These are phyloP conservation scores for Penicillium verhagenii DNA, from an alignment of 495 filamentous ascomycete genomes.

Conservation along the genomic window DNA sequence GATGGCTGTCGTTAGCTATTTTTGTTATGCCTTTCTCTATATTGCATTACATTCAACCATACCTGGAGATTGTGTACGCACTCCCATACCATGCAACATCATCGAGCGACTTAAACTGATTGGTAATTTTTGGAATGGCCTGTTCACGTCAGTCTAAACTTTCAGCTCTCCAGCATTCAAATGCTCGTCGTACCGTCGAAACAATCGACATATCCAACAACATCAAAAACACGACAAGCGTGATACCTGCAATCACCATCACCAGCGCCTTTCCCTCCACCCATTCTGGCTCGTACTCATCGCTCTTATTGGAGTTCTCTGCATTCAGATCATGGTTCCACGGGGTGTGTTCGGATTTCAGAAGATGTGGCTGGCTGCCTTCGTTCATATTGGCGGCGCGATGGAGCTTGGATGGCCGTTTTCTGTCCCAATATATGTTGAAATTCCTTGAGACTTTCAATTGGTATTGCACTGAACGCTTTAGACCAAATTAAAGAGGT, in stretches of 20 bases:
- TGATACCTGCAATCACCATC: background rate
- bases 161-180: background rate
- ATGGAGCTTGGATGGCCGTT: background rate
- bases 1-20: background rate
- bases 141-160: background rate
- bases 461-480: background rate
- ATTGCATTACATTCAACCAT: background rate
- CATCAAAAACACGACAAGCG: background rate
- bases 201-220: conserved; percentile 1
- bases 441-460: background rate
- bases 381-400: background rate
- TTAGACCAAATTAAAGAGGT: background rate
- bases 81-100: conserved; percentile 2
- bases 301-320: background rate
- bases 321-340: background rate
- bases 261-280: background rate
- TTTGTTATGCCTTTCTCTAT: background rate
- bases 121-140: conserved; percentile 3
- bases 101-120: background rate
- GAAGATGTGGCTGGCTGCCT: background rate
- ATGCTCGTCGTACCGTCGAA: background rate
- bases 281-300: background rate
- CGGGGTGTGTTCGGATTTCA: background rate
- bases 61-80: background rate
- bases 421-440: background rate